A percentile compares a stretch with the other conserved stretches of the same genome.
phyloP scores from a whole-genome alignment of 2,329 filamentous ascomycete species.

The Aspergillus sergii region DNA sequence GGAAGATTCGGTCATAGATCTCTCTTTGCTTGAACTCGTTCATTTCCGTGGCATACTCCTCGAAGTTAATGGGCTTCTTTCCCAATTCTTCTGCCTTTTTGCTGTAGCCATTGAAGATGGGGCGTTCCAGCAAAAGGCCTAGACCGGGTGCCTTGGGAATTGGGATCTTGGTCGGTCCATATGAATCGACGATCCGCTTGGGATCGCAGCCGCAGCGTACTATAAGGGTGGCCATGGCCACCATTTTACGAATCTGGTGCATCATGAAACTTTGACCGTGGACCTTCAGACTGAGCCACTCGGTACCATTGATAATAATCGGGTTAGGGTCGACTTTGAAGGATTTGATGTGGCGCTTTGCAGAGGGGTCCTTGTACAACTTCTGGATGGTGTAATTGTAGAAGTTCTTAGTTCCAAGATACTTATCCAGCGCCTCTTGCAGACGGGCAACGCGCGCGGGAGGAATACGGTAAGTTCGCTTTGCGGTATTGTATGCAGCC shows the following conservation, averaged over 20 bases:
- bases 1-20: slow-evolving; percentile 90
- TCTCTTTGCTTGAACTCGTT: slow-evolving; percentile 86
- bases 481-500: slow-evolving; percentile 77
- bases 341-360: slow-evolving; percentile 88
- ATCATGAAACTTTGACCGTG: slow-evolving; percentile 99
- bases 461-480: slow-evolving; percentile 81
- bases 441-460: slow-evolving; percentile 71
- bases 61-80: slow-evolving; percentile 74
- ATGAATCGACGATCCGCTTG: slow-evolving; percentile 72
- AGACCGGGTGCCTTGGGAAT: slow-evolving; percentile 94
- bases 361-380: slow-evolving; percentile 74
- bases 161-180: slow-evolving; percentile 71
- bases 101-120: slow-evolving; percentile 91
- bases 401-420: slow-evolving; percentile 85
- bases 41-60: slow-evolving; percentile 75
- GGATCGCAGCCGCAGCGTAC: slow-evolving; percentile 80
- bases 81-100: slow-evolving; percentile 60
- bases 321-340: slow-evolving; percentile 77
- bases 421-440: slow-evolving; percentile 72
- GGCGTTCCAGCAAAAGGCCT: slow-evolving; percentile 83
- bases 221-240: slow-evolving; percentile 83
- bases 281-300: slow-evolving; percentile 95
- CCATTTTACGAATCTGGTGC: slow-evolving; percentile 99
- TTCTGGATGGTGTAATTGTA: slow-evolving; percentile 99
- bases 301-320: slow-evolving; percentile 84